Conservation (phyloP, 257 asterid genomes). For the Solanum gandarillasii region DNA sequence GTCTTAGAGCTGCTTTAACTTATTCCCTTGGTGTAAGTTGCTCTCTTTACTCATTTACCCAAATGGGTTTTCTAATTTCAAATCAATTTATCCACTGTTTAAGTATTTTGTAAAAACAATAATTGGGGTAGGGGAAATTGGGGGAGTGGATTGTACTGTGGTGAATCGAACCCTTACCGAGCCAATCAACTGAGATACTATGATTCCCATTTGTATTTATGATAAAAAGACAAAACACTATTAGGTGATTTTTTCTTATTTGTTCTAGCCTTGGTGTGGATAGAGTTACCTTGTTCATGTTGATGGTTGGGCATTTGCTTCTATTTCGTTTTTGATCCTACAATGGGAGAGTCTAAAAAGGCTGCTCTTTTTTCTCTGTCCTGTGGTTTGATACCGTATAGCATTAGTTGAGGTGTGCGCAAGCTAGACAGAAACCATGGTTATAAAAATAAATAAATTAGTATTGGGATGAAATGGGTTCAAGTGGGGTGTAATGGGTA, state of each 20-base stretch:
- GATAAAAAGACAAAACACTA: not conserved
- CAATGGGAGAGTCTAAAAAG: not conserved
- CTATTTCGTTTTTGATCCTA: not conserved
- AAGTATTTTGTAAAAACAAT: not conserved
- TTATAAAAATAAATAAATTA: not conserved
- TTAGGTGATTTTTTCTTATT: not conserved
- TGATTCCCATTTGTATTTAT: not conserved
- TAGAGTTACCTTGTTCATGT: rapidly evolving
- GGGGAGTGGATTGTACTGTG: not conserved
- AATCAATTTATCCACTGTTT: not conserved
- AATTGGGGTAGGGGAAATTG: not conserved
- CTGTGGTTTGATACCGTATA: not conserved
- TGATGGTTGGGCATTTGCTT: not conserved
- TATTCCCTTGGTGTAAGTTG: constrained; percentile 79
- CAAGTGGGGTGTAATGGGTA: not conserved
- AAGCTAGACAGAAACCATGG: not conserved
- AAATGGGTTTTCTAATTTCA: constrained; percentile 1
- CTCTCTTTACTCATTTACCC: not conserved
- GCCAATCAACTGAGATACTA: not conserved
- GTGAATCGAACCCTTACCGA: not conserved
- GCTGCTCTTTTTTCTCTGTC: not conserved
- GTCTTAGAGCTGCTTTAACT: constrained; percentile 89
- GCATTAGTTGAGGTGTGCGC: not conserved
- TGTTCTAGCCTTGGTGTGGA: not conserved
- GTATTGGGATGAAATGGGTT: not conserved